phyloP scores from a whole-genome alignment of 441 rosid species.

The Pelargonium myrrhifolium region DNA sequence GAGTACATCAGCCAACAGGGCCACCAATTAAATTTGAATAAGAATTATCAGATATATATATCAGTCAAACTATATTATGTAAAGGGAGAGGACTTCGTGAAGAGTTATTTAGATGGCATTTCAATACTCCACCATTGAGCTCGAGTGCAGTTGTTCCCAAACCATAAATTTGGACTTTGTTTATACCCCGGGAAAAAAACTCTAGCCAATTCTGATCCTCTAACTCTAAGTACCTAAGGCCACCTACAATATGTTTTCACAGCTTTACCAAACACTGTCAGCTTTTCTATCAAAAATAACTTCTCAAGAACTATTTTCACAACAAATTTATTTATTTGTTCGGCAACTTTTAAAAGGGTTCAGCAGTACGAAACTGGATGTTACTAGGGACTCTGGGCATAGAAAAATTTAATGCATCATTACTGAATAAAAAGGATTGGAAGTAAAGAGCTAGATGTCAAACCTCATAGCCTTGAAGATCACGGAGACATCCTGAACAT shows the following conservation, averaged over 20 bases:
- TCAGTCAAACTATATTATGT: too few relatives aligned
- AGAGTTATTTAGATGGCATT: too few relatives aligned
- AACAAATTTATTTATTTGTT: background rate
- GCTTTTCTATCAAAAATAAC: background rate
- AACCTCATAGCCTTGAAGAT: constrained; percentile 76
- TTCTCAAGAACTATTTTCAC: background rate
- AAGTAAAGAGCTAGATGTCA: constrained; percentile 26
- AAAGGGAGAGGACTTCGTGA: too few relatives aligned
- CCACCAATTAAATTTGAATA: too few relatives aligned
- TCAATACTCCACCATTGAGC: too few relatives aligned
- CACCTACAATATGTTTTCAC: background rate
- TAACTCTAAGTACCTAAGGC: background rate
- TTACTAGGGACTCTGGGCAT: background rate
- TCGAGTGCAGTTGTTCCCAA: background rate
- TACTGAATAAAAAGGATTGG: constrained; percentile 5
- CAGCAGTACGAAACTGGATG: background rate
- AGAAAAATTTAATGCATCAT: background rate
- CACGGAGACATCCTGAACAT: constrained; percentile 57
- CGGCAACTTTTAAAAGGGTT: background rate
- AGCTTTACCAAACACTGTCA: background rate
- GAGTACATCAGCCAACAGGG: too few relatives aligned
- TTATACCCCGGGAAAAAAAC: background rate
- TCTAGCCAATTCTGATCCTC: background rate
- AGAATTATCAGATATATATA: too few relatives aligned
- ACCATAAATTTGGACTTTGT: background rate